These are phyloP conservation scores for Sclerotinia spermophila DNA, from an alignment of 2,329 filamentous ascomycete species.

Conservation along the genomic window DNA sequence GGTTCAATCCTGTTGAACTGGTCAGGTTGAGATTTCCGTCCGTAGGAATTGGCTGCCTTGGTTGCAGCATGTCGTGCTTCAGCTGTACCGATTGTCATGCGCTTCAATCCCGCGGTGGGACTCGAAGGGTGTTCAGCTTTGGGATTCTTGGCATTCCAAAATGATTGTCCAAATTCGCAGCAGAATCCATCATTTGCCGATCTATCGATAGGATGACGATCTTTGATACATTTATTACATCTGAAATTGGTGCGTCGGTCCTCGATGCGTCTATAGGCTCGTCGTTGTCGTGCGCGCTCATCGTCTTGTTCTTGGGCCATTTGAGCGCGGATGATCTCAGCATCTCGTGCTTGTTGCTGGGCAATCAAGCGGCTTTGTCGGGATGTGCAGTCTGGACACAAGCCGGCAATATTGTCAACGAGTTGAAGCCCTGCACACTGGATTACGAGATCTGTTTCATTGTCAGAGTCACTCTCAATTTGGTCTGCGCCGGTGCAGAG, in stretches of 20 bases:
- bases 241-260: conserved; percentile 5
- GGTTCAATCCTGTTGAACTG: conserved; percentile 7
- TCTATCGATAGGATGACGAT: background rate
- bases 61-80: background rate
- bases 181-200: conserved; percentile 23
- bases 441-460: background rate
- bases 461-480: conserved; percentile 6
- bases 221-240: conserved; percentile 14
- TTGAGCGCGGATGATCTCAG: background rate
- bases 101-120: background rate
- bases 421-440: background rate
- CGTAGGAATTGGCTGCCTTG: conserved; percentile 20
- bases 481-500: background rate
- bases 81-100: conserved; percentile 2
- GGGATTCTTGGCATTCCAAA: conserved; percentile 4
- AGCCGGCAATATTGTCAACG: background rate
- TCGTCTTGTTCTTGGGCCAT: conserved; percentile 8
- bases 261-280: background rate
- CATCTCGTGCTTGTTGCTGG: background rate
- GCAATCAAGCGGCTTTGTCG: background rate
- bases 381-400: background rate
- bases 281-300: background rate
- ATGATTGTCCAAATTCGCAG: conserved; percentile 21
- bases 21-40: background rate
- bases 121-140: background rate